Conservation (phyloP, 164 flowering plant species). For the Piper betle region DNA sequence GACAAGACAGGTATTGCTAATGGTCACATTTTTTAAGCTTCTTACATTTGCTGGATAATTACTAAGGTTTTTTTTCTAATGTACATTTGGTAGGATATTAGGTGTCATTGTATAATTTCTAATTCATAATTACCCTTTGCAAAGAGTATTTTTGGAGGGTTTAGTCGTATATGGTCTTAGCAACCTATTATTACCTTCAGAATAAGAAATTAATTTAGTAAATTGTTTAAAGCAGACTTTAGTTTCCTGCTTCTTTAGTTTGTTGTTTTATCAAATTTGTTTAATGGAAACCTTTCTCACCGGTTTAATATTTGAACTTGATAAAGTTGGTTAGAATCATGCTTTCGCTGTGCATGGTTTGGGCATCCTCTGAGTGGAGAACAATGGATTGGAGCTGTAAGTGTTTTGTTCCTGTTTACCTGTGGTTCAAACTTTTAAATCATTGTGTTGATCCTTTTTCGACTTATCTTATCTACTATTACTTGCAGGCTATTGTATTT, state of each 20-base stretch:
- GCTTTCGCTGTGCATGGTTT: slow-evolving; percentile 86
- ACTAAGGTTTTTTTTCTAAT: no score
- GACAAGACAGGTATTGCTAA: slow-evolving; percentile 62
- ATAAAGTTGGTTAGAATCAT: slow-evolving; percentile 77
- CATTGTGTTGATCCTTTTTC: background rate
- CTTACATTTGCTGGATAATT: background rate
- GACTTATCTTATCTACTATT: background rate
- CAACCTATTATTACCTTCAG: no score
- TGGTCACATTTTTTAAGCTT: background rate
- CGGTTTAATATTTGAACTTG: background rate
- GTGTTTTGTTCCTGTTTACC: slow-evolving; percentile 5
- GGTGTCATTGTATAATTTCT: no score
- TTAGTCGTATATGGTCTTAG: no score
- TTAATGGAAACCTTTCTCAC: no score
- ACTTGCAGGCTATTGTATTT: slow-evolving; percentile 67
- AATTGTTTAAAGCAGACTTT: no score
- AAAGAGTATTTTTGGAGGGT: no score
- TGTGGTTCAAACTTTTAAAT: background rate
- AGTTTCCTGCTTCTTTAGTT: background rate
- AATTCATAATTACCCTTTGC: no score
- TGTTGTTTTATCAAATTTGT: no score
- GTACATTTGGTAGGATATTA: background rate
- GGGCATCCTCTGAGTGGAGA: slow-evolving; percentile 77
- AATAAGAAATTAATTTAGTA: no score
- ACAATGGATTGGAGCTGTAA: slow-evolving; percentile 85